Base-by-base conservation (phyloP, 225 moss, liverwort and hornwort genomes). In the Lunularia cruciata region DNA sequence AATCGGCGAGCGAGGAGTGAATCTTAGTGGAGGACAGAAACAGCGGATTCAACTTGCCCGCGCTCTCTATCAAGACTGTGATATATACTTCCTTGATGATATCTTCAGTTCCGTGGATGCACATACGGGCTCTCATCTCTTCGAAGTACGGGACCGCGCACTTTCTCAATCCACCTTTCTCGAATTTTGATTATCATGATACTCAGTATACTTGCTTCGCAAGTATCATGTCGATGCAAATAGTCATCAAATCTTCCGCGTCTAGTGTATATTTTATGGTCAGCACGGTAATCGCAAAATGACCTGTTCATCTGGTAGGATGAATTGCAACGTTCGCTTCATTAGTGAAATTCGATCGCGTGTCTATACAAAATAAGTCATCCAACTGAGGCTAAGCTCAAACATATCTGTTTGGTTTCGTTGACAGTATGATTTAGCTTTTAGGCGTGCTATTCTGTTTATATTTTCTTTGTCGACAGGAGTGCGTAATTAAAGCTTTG, bases 61-160 rank as follows among this genome's bases (percentile, higher is more conserved):
- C n/a, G 94, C 94, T 5, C 26, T 94, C 14, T 94, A 94, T 65
- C 94, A 94, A 68, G 82, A 91, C 51, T 75, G 76, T 59, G 87
- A 94, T 60, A 61, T 91, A 37, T 94, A 94, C 68, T 74, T 94
- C 55, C 77, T 94, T 36, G 94, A 91, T 60, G 90, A 90, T 54
- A 85, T 94, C 65, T 91, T 89, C 67, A 94, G 91, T 69, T 89
- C 91, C n/a, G 89, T 94, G 30, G 94, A 94, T 79, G 89, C 94
- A 47, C 94, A 91, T 37, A 91, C 91, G 33, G 94, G 91, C 30
- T 89, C 89, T 39, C 75, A 89, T 28, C 84, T 94, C 25, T 94
- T 89, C 72, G 75, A 76, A 73, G 93, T 90, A 46, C 57, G 72
- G 16, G 5, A 1, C 1, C 9, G 16, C 43, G n/a, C n/a, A n/a